These are phyloP conservation scores for Ustilago trichophora DNA, from an alignment of 1,284 basidiomycete species.

Conservation along the genomic window DNA sequence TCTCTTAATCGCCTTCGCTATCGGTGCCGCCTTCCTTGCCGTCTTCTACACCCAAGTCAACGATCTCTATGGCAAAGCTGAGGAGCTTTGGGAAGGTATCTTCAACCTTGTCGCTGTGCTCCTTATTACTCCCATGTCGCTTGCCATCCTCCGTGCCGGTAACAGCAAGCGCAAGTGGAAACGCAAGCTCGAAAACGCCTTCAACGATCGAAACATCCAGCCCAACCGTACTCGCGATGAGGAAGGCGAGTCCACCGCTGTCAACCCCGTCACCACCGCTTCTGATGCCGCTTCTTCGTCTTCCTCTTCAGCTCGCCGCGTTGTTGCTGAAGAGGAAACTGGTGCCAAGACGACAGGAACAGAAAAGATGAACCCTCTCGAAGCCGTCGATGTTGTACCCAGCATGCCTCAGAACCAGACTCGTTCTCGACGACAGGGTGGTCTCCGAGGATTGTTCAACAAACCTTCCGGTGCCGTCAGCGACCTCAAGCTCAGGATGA, in stretches of 20 bases:
- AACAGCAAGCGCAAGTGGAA: slow-evolving; percentile 60
- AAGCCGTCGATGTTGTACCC: slow-evolving; percentile 34
- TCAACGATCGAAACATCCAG: slow-evolving; percentile 26
- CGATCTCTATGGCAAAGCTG: slow-evolving; percentile 70
- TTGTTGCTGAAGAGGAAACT: slow-evolving; percentile 1
- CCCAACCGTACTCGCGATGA: slow-evolving; percentile 10
- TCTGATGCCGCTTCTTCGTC: slow-evolving; percentile 12
- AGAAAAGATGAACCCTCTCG: slow-evolving; percentile 43
- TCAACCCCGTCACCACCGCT: background rate
- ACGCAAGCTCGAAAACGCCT: slow-evolving; percentile 56
- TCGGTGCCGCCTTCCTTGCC: slow-evolving; percentile 62
- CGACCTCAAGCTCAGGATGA: slow-evolving; percentile 42
- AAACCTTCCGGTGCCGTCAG: slow-evolving; percentile 17
- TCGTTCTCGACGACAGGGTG: background rate
- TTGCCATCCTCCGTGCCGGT: slow-evolving; percentile 61
- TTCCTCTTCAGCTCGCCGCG: slow-evolving; percentile 3
- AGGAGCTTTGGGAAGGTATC: slow-evolving; percentile 65
- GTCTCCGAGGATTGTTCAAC: slow-evolving; percentile 18
- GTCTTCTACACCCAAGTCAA: slow-evolving; percentile 68
- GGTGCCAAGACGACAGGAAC: slow-evolving; percentile 23
- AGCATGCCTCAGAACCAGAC: background rate
- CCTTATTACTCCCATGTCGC: slow-evolving; percentile 64
- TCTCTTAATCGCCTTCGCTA: slow-evolving; percentile 55
- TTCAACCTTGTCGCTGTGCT: slow-evolving; percentile 62
- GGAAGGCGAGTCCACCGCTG: slow-evolving; percentile 23